These are phyloP conservation scores for Pneumocystis sp. DNA, from an alignment of 1,139 yeast species.

Conservation along the genomic window DNA sequence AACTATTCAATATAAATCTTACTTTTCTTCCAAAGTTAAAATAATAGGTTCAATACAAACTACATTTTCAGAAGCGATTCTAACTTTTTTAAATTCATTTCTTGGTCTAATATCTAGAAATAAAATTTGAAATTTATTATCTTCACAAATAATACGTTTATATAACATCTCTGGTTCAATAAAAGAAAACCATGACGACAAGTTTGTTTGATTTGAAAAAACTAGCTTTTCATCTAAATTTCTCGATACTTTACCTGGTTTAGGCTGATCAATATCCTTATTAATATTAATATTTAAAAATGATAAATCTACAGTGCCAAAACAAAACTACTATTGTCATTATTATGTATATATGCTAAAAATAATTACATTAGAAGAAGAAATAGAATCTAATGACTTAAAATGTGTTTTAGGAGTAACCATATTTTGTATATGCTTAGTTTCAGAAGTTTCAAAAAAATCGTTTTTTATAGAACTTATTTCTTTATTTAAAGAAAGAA, in stretches of 20 bases:
- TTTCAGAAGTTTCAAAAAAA: neutral
- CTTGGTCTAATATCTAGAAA: slow-evolving; percentile 54
- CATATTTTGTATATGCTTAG: neutral
- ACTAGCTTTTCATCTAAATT: neutral
- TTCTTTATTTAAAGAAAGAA: neutral
- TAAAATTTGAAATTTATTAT: slow-evolving; percentile 20
- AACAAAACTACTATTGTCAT: neutral
- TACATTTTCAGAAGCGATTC: slow-evolving; percentile 39
- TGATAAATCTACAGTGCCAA: neutral
- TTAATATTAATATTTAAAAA: neutral
- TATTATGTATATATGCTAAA: neutral
- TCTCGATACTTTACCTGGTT: no score
- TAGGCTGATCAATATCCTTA: neutral
- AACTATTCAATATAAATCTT: neutral
- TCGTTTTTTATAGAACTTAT: neutral
- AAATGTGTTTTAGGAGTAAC: neutral
- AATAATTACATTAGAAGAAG: neutral
- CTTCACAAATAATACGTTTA: slow-evolving; percentile 17
- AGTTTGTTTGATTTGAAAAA: neutral
- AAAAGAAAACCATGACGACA: slow-evolving; percentile 15
- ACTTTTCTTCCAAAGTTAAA: slow-evolving; percentile 16
- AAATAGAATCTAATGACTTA: neutral
- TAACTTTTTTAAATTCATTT: slow-evolving; percentile 42
- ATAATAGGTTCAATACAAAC: slow-evolving; percentile 62
- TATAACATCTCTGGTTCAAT: slow-evolving; percentile 21